Conservation (phyloP, 257 asterid genomes). For the Mentha longifolia region DNA sequence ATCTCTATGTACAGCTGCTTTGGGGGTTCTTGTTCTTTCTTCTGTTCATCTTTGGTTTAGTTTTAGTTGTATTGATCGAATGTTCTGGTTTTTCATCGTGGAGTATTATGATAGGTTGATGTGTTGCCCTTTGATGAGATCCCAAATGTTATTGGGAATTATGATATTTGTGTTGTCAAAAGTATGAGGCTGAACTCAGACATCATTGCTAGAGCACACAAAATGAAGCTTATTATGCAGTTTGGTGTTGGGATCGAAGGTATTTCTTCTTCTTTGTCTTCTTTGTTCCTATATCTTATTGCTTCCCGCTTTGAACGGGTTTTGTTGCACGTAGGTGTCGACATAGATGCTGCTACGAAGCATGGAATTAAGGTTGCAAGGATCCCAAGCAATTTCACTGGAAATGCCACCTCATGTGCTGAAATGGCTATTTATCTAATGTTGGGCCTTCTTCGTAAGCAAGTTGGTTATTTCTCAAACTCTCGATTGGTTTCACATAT, state of each 20-base stretch:
- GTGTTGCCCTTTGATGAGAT: conserved; percentile 65
- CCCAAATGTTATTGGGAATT: conserved; percentile 67
- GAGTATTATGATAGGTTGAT: conserved; percentile 63
- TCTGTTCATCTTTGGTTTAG: not conserved
- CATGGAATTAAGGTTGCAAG: conserved; percentile 90
- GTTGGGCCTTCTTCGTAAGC: conserved; percentile 98
- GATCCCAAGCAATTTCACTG: conserved; percentile 80
- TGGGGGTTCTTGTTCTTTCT: not conserved
- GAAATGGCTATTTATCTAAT: conserved; percentile 94
- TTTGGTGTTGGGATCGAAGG: conserved; percentile 98
- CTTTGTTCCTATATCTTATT: conserved; percentile 2
- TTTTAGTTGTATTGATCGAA: not conserved
- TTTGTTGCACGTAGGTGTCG: conserved; percentile 60
- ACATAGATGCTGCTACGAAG: conserved; percentile 77
- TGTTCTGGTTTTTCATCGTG: not conserved
- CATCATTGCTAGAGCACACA: conserved; percentile 70
- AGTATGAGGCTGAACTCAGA: conserved; percentile 65
- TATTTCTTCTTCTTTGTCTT: conserved; percentile 31
- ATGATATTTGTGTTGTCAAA: conserved; percentile 80
- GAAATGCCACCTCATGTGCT: conserved; percentile 97
- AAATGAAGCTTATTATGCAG: conserved; percentile 94
- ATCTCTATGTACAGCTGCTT: not conserved
- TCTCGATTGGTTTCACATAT: conserved; percentile 12
- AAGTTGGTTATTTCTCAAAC: conserved; percentile 59
- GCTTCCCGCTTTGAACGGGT: not conserved